Evolutionary conservation across 2,329 filamentous ascomycete species (phyloP), one percentile per base, ranked within the genome.

Genomic region (Alternaria gaisen): DNA sequence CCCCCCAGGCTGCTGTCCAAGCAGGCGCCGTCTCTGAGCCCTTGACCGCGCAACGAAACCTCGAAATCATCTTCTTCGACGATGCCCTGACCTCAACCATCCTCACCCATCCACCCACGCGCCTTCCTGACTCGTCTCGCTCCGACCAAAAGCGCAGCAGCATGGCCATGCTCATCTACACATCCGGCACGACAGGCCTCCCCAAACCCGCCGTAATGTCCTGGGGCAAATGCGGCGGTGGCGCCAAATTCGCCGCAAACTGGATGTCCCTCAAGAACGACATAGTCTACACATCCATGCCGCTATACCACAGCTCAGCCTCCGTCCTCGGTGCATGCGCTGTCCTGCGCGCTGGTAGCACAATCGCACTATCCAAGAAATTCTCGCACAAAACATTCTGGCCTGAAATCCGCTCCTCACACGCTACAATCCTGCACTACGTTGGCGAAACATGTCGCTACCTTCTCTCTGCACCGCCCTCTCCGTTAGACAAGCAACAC

Each of bases 371-470:
- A 8, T 68, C 68, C 18, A 65, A 68, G 38, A 73, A 71, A 28
- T 79, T 80, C 68, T 72, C 68, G 30, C 75, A 78, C 63, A 76
- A 73, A 26, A 78, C 71, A 2, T 79, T 80, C 67, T 80, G 78
- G 78, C 74, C 75, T 7, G 77, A 79, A 36, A 67, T 79, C 22
- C 65, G 70, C 32, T 62, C 68, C 24, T 72, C 67, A n/a, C 72
- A 77, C 53, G 76, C 78, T 12, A 79, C 77, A 32, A 69, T 78
- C 41, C 68, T 80, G 36, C 77, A 79, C 34, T 80, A 80, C 61
- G 78, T 80, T 7, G 78, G 78, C 51, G 78, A 80, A 59, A 77
- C 77, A 7, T 79, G 76, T 56, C 71, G 77, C 22, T 80, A 80
- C 61, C 68, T 80, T 5, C 66, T 79, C 38, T 70, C 77, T 3